Evolutionary conservation across 179 eudicot genomes (phyloP), one percentile per base, ranked within the genome.

Genomic region (Silene coronaria): DNA sequence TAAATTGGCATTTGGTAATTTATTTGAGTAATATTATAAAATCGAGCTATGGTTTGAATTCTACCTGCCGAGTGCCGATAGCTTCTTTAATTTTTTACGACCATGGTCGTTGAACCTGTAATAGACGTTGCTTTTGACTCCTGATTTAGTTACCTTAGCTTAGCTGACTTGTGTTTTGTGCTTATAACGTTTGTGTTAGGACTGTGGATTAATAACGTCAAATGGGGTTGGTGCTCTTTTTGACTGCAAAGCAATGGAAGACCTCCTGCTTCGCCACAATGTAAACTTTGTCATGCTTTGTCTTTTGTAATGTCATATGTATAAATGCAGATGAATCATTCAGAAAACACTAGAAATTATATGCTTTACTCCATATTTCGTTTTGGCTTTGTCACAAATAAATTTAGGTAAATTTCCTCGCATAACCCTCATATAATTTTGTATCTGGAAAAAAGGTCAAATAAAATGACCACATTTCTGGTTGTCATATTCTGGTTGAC

Each of bases 171-270:
- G 58, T 75, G 22, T 22, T 65, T 55, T 32, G 5, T 27, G 30
- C 58, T 16, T 42, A 28, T 53, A 60, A 27, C 67, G 51, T 62
- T 23, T 34, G 53, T 34, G 36, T 66, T 62, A 93, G 98, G 98
- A 93, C 61, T 93, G 98, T 82, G 98, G 98, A 61, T 78, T 87
- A 82, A 76, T 91, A 77, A 93, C 97, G 13, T 71, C 70, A 2
- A 66, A 82, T 51, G 98, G 96, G 26, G 83, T 84, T 46, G 74
- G 60, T 14, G 79, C 83, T 81, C 88, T 93, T 65, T 79, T 88
- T 60, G 75, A 82, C 57, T 93, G 97, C 85, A 82, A 79, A 80
- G 93, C 98, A 67, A 74, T 93, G 83, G 97, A 91, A 84, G 88
- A 89, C 72, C 88, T 93, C 65, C 76, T 86, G 78, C 85, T 93